A percentile compares a stretch with the other conserved stretches of the same genome.
Evolutionary conservation across 306 rosid genomes (phyloP).

Genomic region (Pyrus communis): DNA sequence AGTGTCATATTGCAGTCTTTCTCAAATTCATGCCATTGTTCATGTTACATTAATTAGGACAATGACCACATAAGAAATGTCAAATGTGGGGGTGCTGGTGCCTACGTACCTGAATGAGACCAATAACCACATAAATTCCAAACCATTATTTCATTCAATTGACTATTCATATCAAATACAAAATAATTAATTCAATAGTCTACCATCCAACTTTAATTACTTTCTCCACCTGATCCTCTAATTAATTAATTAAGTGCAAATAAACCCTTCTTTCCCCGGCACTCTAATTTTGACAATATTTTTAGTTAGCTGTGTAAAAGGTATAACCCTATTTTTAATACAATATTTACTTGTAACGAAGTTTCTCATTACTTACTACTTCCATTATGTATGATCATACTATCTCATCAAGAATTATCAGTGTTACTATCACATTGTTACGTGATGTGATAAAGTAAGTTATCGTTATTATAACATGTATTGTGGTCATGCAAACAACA

Average conservation of each 20-base stretch:
- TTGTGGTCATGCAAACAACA: no score
- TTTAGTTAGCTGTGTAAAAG: background rate
- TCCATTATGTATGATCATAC: no score
- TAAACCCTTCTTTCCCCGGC: background rate
- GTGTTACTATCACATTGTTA: no score
- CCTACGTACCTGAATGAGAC: background rate
- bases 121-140: background rate
- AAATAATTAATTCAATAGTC: background rate
- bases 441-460: no score
- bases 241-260: background rate
- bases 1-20: background rate
- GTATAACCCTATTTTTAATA: no score
- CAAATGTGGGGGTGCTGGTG: no score
- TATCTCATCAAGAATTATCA: no score
- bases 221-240: background rate
- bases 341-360: no score
- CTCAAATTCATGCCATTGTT: background rate
- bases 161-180: background rate
- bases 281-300: background rate
- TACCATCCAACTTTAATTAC: background rate
- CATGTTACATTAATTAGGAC: background rate
- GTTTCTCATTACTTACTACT: no score
- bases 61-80: no score
- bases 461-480: no score
- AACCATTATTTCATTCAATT: background rate